phyloP scores from a whole-genome alignment of 306 rosid genomes.

The Quercus parvula region DNA sequence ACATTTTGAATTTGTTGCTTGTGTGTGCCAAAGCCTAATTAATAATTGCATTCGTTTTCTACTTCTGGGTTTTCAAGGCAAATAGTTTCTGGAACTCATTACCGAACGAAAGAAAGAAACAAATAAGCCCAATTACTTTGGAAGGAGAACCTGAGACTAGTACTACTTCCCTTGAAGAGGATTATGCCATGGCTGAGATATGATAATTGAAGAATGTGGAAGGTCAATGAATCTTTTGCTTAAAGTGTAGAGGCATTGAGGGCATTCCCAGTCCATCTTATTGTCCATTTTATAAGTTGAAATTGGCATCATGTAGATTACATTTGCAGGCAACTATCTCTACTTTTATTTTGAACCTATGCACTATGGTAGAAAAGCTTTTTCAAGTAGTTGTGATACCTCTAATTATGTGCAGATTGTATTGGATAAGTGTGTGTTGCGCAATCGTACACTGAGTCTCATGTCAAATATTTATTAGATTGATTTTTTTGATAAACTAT shows the following conservation, averaged over 20 bases:
- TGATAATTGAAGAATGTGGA: not conserved
- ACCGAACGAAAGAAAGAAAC: constrained; percentile 17
- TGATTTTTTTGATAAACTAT: too few species aligned
- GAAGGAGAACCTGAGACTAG: constrained; percentile 11
- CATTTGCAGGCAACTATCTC: not conserved
- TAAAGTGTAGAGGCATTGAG: not conserved
- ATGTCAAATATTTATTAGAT: too few species aligned
- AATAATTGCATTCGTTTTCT: not conserved
- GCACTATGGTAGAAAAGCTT: not conserved
- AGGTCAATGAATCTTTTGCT: not conserved
- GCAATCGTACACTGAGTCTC: too few species aligned
- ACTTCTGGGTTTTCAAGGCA: constrained; percentile 30
- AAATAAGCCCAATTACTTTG: constrained; percentile 20
- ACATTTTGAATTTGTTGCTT: not conserved
- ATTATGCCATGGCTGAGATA: not conserved
- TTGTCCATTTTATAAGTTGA: too few species aligned
- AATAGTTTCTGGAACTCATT: constrained; percentile 18
- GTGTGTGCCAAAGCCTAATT: not conserved
- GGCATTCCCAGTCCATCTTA: not conserved
- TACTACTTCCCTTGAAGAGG: not conserved
- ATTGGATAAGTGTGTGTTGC: too few species aligned
- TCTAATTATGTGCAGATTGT: too few species aligned
- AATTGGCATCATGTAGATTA: not conserved
- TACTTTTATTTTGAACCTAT: not conserved
- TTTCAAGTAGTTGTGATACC: not conserved